Conservation (phyloP, 73 alveolate genomes). For the Paramecium caudatum region DNA sequence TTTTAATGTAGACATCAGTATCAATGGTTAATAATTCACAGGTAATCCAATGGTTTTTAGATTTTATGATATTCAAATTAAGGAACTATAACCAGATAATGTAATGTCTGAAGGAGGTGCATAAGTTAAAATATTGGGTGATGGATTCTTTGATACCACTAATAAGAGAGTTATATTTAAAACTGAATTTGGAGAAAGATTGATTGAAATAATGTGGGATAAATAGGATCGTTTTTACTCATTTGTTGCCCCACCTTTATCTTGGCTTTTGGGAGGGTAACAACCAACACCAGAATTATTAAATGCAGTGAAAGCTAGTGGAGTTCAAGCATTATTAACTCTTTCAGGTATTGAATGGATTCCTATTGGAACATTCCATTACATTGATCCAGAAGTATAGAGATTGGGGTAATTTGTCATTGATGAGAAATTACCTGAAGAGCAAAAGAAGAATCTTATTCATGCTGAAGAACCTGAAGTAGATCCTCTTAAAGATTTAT, state of each 20-base stretch:
- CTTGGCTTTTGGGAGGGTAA: slow-evolving; percentile 96
- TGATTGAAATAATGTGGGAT: slow-evolving; percentile 97
- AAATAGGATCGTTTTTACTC: slow-evolving; percentile 88
- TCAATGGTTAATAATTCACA: slow-evolving; percentile 98
- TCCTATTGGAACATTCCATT: slow-evolving; percentile 89
- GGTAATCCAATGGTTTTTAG: slow-evolving; percentile 94
- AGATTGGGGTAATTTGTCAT: slow-evolving; percentile 88
- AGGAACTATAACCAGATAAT: slow-evolving; percentile 87
- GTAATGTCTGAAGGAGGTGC: slow-evolving; percentile 98
- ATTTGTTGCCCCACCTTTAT: slow-evolving; percentile 95
- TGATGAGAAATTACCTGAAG: slow-evolving; percentile 87
- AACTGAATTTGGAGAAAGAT: slow-evolving; percentile 92
- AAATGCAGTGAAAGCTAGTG: slow-evolving; percentile 81
- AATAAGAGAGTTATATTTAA: slow-evolving; percentile 92
- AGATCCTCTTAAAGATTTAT: slow-evolving; percentile 67
- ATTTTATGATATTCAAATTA: slow-evolving; percentile 87
- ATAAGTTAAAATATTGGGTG: slow-evolving; percentile 89
- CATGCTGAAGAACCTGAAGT: slow-evolving; percentile 71
- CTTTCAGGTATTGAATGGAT: slow-evolving; percentile 97
- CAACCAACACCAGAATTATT: slow-evolving; percentile 89
- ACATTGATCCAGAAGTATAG: slow-evolving; percentile 87
- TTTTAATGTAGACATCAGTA: slow-evolving; percentile 96
- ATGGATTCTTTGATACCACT: slow-evolving; percentile 97
- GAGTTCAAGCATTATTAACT: slow-evolving; percentile 90
- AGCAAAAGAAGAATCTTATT: slow-evolving; percentile 79